phyloP scores from a whole-genome alignment of 176 grass and related monocot genomes.

The Typha latifolia region DNA sequence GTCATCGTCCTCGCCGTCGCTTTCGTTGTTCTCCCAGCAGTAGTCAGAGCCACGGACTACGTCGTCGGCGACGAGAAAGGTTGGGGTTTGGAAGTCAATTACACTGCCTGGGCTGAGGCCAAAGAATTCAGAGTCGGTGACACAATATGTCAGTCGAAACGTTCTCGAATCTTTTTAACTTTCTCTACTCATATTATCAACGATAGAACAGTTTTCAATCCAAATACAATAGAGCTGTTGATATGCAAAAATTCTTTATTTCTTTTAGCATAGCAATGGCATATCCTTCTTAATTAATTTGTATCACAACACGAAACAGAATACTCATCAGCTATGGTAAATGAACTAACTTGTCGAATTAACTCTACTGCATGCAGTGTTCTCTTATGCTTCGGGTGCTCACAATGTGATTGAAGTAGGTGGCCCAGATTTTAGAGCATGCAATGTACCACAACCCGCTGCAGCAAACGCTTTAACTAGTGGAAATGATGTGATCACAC shows the following conservation, averaged over 20 bases:
- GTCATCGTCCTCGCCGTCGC: not conserved
- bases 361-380: slow-evolving; percentile 19
- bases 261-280: too few species aligned
- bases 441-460: not conserved
- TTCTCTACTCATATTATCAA: not conserved
- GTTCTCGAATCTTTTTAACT: too few species aligned
- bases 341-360: not conserved
- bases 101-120: slow-evolving; percentile 23
- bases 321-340: not conserved
- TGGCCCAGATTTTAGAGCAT: slow-evolving; percentile 16
- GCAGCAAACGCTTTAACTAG: not conserved
- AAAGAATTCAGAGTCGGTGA: slow-evolving; percentile 48
- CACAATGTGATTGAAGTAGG: slow-evolving; percentile 34
- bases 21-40: slow-evolving; percentile 10
- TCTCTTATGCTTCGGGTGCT: slow-evolving; percentile 21
- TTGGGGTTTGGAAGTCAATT: slow-evolving; percentile 25
- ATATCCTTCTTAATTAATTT: not conserved
- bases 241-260: too few species aligned
- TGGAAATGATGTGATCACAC: slow-evolving; percentile 19
- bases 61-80: slow-evolving; percentile 29
- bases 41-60: slow-evolving; percentile 20
- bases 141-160: slow-evolving; percentile 24
- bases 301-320: not conserved
- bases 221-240: too few species aligned
- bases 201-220: too few species aligned